Percentiles rank a stretch among this genome's conserved stretches.
Conservation (phyloP, 2,329 filamentous ascomycete species). For the Spiromastix sp. region DNA sequence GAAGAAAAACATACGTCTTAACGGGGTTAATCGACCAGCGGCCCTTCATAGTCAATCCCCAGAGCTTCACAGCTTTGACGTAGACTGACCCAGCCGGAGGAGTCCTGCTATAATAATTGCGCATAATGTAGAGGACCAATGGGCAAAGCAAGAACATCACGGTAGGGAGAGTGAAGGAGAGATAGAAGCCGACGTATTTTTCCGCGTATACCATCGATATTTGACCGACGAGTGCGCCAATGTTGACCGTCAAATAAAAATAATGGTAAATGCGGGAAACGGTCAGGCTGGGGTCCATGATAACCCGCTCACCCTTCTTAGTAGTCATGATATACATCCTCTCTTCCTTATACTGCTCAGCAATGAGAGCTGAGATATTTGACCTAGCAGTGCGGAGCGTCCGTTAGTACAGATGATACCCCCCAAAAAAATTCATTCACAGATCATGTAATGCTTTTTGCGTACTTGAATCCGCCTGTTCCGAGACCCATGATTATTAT, state of each 20-base stretch:
- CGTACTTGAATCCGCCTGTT: constrained; percentile 64
- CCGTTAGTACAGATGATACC: no score
- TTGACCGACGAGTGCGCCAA: constrained; percentile 53
- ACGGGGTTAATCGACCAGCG: constrained; percentile 53
- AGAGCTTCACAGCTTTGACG: constrained; percentile 54
- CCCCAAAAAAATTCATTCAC: neutral
- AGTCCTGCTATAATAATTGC: constrained; percentile 51
- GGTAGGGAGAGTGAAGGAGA: constrained; percentile 59
- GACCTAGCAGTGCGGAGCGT: no score
- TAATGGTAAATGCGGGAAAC: constrained; percentile 58
- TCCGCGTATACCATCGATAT: constrained; percentile 63
- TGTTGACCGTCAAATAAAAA: constrained; percentile 63
- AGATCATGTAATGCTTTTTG: neutral
- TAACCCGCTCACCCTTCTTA: constrained; percentile 54
- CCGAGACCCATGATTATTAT: constrained; percentile 63
- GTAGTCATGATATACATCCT: constrained; percentile 47
- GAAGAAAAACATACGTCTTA: constrained; percentile 35
- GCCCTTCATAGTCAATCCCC: constrained; percentile 51
- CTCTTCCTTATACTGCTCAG: constrained; percentile 56
- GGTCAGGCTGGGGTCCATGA: constrained; percentile 60
- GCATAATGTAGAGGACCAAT: constrained; percentile 47
- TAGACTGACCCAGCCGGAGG: constrained; percentile 65
- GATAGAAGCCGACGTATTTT: constrained; percentile 67
- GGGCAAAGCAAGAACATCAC: constrained; percentile 54
- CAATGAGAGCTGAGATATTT: constrained; percentile 63